Percentiles rank a stretch among this genome's conserved stretches.
Conservation (phyloP, 1,284 basidiomycete genomes). For the Singerocomus inundabilis region DNA sequence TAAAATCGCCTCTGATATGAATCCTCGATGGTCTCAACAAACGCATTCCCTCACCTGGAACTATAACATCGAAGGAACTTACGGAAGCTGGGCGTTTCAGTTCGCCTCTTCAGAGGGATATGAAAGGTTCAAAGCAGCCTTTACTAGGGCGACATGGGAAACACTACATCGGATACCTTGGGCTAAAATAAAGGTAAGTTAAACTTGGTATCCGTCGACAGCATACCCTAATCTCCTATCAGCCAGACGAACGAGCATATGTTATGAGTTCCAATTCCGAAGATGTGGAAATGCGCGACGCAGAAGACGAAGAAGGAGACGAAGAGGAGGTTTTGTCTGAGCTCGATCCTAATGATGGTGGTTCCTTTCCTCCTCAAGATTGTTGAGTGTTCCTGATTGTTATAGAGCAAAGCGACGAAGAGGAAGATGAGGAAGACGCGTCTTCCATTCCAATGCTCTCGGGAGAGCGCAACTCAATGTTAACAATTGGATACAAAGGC, state of each 20-base stretch:
- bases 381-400: constrained; percentile 10
- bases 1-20: constrained; percentile 69
- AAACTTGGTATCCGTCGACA: neutral
- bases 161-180: constrained; percentile 74
- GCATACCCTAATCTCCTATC: constrained; percentile 3
- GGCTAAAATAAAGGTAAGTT: constrained; percentile 77
- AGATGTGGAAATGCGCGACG: constrained; percentile 86
- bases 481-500: constrained; percentile 95
- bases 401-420: constrained; percentile 51
- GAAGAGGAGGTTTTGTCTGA: constrained; percentile 72
- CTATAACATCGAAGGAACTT: constrained; percentile 56
- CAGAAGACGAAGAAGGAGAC: constrained; percentile 68
- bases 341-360: constrained; percentile 58
- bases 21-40: constrained; percentile 64
- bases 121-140: constrained; percentile 61
- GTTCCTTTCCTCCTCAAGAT: constrained; percentile 9
- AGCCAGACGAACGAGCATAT: constrained; percentile 79
- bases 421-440: constrained; percentile 52
- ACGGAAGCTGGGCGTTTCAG: constrained; percentile 83
- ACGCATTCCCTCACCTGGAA: constrained; percentile 86
- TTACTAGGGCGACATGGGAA: constrained; percentile 82
- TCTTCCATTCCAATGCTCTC: constrained; percentile 41
- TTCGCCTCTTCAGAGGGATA: constrained; percentile 65
- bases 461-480: constrained; percentile 81
- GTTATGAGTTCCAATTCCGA: constrained; percentile 67